Evolutionary conservation across 805 yeast genomes (phyloP).

Genomic region (Schizosaccharomyces osmophilus): DNA sequence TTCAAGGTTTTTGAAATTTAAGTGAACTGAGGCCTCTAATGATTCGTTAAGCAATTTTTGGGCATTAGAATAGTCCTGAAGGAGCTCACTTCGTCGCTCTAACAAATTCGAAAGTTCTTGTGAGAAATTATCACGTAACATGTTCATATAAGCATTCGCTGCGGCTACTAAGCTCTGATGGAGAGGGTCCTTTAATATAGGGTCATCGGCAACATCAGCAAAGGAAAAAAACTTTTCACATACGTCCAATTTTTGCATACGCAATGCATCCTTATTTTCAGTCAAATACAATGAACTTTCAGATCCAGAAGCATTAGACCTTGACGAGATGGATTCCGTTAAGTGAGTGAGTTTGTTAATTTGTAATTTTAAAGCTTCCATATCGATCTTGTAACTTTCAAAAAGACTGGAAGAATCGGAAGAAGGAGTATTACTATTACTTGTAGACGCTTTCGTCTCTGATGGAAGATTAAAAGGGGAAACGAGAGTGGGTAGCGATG

Average conservation of each 20-base stretch:
- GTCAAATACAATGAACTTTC: background rate
- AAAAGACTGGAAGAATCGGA: too few relatives aligned
- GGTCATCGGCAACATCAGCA: background rate
- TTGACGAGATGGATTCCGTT: background rate
- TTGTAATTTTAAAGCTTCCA: background rate
- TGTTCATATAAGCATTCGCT: background rate
- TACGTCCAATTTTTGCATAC: background rate
- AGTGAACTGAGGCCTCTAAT: slow-evolving; percentile 13
- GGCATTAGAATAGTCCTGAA: slow-evolving; percentile 12
- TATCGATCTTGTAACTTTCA: too few relatives aligned
- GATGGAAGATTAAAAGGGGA: background rate
- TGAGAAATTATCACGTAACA: background rate
- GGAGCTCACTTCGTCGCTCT: slow-evolving; percentile 11
- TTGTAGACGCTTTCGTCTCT: too few relatives aligned
- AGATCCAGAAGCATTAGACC: background rate
- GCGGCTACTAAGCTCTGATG: background rate
- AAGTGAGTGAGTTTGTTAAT: background rate
- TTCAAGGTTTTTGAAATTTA: slow-evolving; percentile 15
- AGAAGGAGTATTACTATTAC: too few relatives aligned
- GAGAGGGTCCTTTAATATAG: background rate
- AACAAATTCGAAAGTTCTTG: slow-evolving; percentile 17
- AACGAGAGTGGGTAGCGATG: background rate
- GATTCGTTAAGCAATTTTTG: slow-evolving; percentile 10
- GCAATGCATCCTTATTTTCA: background rate
- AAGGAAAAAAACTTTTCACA: background rate